Evolutionary conservation across 805 yeast species (phyloP).

Genomic region (Sugiyamaella smithiae): DNA sequence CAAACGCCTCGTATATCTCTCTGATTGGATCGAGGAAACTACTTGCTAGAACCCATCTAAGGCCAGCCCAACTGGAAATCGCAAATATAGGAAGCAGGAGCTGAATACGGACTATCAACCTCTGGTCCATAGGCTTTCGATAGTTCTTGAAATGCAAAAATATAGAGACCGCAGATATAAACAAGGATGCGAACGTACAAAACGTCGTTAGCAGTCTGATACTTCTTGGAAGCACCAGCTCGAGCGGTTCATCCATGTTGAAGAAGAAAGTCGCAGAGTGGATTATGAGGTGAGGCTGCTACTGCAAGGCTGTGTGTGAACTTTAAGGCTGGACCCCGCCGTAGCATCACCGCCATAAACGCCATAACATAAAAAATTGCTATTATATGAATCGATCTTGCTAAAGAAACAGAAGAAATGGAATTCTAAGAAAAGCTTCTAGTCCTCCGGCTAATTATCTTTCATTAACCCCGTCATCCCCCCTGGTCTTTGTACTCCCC

Average conservation of each 20-base stretch:
- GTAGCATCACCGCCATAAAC: too few relatives aligned
- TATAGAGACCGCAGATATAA: conserved; percentile 47
- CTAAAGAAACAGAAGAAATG: too few relatives aligned
- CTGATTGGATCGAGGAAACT: conserved; percentile 66
- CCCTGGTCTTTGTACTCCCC: too few relatives aligned
- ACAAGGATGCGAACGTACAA: conserved; percentile 34
- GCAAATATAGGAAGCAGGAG: conserved; percentile 81
- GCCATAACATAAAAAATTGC: too few relatives aligned
- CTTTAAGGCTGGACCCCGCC: too few relatives aligned
- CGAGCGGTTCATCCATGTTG: conserved; percentile 3
- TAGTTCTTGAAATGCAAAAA: conserved; percentile 63
- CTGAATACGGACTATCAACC: conserved; percentile 78
- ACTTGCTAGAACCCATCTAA: conserved; percentile 46
- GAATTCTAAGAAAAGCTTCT: too few relatives aligned
- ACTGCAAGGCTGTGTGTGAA: too few relatives aligned
- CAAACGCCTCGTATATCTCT: conserved; percentile 94
- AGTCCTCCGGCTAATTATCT: too few relatives aligned
- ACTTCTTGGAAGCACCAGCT: background rate
- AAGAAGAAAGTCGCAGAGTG: too few relatives aligned
- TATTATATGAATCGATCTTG: too few relatives aligned
- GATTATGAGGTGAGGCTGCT: too few relatives aligned
- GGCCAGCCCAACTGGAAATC: conserved; percentile 59
- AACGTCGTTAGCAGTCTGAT: conserved; percentile 6
- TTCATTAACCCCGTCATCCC: too few relatives aligned
- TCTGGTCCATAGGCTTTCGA: conserved; percentile 83